These are phyloP conservation scores for Begonia fuchsioides DNA, from an alignment of 306 rosid genomes.

Conservation along the genomic window DNA sequence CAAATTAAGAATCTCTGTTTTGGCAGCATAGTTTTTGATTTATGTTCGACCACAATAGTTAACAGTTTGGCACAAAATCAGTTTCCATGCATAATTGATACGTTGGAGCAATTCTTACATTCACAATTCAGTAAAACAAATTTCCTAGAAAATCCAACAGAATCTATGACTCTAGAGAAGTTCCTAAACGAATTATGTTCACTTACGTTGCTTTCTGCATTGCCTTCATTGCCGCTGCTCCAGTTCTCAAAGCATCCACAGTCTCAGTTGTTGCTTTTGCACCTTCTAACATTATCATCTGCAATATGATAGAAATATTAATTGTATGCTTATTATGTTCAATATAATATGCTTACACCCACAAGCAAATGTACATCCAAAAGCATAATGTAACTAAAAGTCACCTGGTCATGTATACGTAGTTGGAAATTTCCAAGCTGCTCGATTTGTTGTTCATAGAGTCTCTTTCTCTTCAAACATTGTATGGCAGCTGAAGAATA, in stretches of 20 bases:
- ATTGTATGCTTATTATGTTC: background rate
- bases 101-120: too few relatives aligned
- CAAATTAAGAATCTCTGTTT: too few relatives aligned
- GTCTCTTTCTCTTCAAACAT: conserved; percentile 76
- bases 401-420: conserved; percentile 88
- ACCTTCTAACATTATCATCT: conserved; percentile 98
- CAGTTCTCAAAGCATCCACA: conserved; percentile 89
- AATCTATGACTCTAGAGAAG: too few relatives aligned
- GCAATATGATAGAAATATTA: conserved; percentile 6
- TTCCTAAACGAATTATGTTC: background rate
- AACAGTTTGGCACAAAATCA: too few relatives aligned
- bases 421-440: conserved; percentile 87
- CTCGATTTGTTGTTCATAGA: conserved; percentile 86
- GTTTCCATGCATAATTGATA: too few relatives aligned
- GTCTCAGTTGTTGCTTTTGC: conserved; percentile 99
- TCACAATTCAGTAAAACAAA: too few relatives aligned
- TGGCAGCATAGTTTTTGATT: too few relatives aligned
- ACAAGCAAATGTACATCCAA: background rate
- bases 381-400: background rate
- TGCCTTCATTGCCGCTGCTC: conserved; percentile 96
- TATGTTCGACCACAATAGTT: too few relatives aligned
- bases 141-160: too few relatives aligned
- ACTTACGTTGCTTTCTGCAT: conserved; percentile 97
- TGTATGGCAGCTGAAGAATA: conserved; percentile 65
- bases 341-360: background rate